Evolutionary conservation across 495 filamentous ascomycete genomes (phyloP).

Genomic region (Neurospora sp.): DNA sequence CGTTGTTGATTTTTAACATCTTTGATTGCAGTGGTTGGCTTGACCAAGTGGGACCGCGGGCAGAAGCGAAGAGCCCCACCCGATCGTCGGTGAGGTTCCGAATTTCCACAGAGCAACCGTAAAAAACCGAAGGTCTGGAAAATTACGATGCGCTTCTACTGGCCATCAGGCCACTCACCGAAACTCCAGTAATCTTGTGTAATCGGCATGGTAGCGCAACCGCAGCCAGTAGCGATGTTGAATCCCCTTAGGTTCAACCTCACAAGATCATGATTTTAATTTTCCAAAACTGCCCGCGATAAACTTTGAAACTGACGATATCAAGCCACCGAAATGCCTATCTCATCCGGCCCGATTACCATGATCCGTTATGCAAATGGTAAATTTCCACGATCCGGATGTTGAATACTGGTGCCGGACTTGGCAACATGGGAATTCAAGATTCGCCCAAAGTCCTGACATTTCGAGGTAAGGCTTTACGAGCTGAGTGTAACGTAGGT

Average conservation of each 20-base stretch:
- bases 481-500: background rate
- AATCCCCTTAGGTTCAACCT: background rate
- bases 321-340: background rate
- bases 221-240: background rate
- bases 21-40: no score
- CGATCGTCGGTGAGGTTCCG: background rate
- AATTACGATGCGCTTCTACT: background rate
- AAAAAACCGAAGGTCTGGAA: background rate
- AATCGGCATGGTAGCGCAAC: background rate
- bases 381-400: background rate
- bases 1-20: background rate
- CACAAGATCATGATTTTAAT: background rate
- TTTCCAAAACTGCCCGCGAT: no score
- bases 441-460: background rate
- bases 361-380: background rate
- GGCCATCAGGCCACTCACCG: background rate
- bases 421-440: background rate
- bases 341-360: background rate
- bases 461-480: background rate
- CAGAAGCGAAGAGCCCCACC: background rate
- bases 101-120: background rate
- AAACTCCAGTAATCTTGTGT: no score
- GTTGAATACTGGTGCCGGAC: background rate
- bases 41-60: background rate
- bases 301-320: no score